Conservation (phyloP, 768 basidiomycete species). For the Lepiota brunneoincarnata region DNA sequence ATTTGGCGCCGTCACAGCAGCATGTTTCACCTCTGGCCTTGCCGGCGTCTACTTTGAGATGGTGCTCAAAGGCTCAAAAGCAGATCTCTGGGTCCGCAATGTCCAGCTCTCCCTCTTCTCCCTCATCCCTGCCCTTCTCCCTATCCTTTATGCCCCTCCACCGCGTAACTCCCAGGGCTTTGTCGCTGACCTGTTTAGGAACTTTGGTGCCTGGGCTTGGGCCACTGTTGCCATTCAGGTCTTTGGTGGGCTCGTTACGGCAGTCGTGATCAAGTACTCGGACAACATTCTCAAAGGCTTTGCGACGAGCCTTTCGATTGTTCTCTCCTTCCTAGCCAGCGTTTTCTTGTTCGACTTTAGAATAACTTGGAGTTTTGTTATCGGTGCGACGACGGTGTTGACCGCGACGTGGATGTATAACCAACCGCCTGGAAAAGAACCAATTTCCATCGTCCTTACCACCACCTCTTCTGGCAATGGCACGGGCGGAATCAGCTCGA, state of each 20-base stretch:
- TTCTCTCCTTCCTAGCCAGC: constrained; percentile 91
- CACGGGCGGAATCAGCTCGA: neutral
- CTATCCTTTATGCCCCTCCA: constrained; percentile 59
- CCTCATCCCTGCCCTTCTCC: constrained; percentile 82
- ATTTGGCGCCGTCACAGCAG: constrained; percentile 84
- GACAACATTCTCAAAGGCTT: constrained; percentile 98
- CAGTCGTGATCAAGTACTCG: constrained; percentile 95
- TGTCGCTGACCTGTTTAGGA: constrained; percentile 63
- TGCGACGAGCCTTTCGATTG: constrained; percentile 91
- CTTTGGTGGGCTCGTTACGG: constrained; percentile 90
- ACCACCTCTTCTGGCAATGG: constrained; percentile 7
- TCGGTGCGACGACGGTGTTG: constrained; percentile 85
- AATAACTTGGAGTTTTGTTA: constrained; percentile 83
- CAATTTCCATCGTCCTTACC: constrained; percentile 23
- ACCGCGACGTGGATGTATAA: constrained; percentile 96
- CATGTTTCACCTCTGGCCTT: constrained; percentile 93
- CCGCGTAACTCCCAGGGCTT: constrained; percentile 42
- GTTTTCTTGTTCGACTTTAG: constrained; percentile 88
- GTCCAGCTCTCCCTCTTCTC: constrained; percentile 95
- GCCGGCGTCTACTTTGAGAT: constrained; percentile 99
- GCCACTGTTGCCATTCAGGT: constrained; percentile 90
- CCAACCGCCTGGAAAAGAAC: constrained; percentile 47
- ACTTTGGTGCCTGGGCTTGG: constrained; percentile 96
- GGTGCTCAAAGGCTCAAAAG: constrained; percentile 87
- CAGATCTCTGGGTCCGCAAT: constrained; percentile 95